A percentile compares a stretch with the other conserved stretches of the same genome.
Conservation (phyloP, 305 asterid species). For the Rubia tinctorum region DNA sequence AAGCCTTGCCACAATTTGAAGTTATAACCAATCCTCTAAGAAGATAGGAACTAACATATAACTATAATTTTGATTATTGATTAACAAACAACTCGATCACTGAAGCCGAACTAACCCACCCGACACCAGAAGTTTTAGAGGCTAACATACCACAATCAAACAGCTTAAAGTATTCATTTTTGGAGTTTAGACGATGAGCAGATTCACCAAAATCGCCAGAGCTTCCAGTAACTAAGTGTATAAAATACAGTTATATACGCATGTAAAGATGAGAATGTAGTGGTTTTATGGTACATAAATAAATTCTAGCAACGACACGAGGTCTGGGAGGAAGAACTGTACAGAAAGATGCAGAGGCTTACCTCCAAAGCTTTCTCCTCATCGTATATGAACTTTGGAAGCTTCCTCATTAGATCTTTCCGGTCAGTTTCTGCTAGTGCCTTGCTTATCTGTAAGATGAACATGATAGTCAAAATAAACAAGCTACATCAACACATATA, state of each 20-base stretch:
- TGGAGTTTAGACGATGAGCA: neutral
- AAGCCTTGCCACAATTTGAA: neutral
- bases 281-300: neutral
- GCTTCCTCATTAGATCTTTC: conserved; percentile 79
- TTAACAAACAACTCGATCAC: neutral
- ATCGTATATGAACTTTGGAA: conserved; percentile 87
- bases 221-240: neutral
- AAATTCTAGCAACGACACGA: neutral
- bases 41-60: neutral
- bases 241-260: neutral
- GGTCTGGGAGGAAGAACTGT: neutral
- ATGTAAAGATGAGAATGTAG: neutral
- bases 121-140: neutral
- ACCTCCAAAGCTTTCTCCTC: conserved; percentile 94
- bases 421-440: conserved; percentile 73
- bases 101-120: neutral
- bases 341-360: neutral
- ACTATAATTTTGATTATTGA: neutral
- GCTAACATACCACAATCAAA: neutral
- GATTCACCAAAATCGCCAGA: neutral
- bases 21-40: neutral
- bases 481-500: neutral
- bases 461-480: conserved; percentile 4
- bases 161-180: neutral
- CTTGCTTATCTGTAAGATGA: conserved; percentile 68